phyloP scores from a whole-genome alignment of 805 yeast genomes.

The Zygoascus bituminiphila region DNA sequence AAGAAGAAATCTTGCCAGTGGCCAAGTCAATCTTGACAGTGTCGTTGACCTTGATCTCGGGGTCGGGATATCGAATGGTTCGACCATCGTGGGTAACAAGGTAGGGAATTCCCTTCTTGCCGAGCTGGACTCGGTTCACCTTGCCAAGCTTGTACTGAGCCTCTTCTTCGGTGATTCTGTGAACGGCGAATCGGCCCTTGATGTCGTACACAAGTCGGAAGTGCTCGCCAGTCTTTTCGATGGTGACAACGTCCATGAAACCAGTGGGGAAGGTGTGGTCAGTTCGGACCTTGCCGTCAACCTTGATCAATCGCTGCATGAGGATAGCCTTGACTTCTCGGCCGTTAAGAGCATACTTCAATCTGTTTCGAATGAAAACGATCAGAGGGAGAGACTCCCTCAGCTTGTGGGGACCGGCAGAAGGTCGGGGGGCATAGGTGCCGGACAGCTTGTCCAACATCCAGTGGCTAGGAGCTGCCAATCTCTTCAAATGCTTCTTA shows the following conservation, averaged over 20 bases:
- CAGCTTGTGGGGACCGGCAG: slow-evolving; percentile 99
- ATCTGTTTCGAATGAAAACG: slow-evolving; percentile 96
- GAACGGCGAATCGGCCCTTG: slow-evolving; percentile 98
- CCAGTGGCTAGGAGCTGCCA: slow-evolving; percentile 99
- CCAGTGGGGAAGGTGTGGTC: slow-evolving; percentile 99
- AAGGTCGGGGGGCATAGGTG: slow-evolving; percentile 98
- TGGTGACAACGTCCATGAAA: slow-evolving; percentile 96
- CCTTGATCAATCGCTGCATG: slow-evolving; percentile 97
- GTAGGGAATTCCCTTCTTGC: slow-evolving; percentile 98
- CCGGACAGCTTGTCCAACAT: slow-evolving; percentile 99
- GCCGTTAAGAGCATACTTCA: slow-evolving; percentile 98
- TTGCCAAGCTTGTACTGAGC: slow-evolving; percentile 96
- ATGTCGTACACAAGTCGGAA: slow-evolving; percentile 98
- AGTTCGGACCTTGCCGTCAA: slow-evolving; percentile 99
- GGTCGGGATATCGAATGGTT: slow-evolving; percentile 99
- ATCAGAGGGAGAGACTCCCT: slow-evolving; percentile 97
- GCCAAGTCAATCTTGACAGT: slow-evolving; percentile 95
- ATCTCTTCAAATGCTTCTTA: slow-evolving; percentile 23
- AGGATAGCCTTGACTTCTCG: slow-evolving; percentile 97
- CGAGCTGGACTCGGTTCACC: slow-evolving; percentile 96
- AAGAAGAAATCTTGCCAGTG: slow-evolving; percentile 86
- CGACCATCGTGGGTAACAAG: slow-evolving; percentile 99
- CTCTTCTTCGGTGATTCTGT: slow-evolving; percentile 99
- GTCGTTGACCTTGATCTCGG: slow-evolving; percentile 93
- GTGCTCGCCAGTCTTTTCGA: slow-evolving; percentile 98